Evolutionary conservation across 169 alveolate genomes (phyloP).

Genomic region (Plasmodium inui): DNA sequence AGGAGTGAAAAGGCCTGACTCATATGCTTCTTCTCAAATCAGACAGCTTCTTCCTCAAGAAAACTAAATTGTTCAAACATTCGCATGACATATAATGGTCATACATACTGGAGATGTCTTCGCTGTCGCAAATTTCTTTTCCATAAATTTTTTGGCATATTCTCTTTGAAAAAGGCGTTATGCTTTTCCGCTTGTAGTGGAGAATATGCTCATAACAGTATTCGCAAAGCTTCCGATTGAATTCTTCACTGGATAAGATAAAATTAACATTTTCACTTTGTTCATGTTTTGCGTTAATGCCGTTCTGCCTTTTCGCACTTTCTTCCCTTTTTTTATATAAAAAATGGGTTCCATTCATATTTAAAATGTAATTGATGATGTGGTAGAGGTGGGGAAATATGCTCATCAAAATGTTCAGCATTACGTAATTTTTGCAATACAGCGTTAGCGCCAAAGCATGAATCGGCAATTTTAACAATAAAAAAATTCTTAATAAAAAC

Average conservation of each 20-base stretch:
- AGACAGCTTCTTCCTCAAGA: conserved; percentile 30
- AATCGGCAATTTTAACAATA: conserved; percentile 61
- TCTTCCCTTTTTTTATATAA: conserved; percentile 16
- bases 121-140: conserved; percentile 5
- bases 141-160: conserved; percentile 30
- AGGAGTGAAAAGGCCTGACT: conserved; percentile 3
- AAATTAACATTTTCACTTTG: background rate
- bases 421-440: conserved; percentile 72
- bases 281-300: background rate
- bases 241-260: conserved; percentile 20
- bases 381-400: conserved; percentile 63
- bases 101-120: conserved; percentile 16
- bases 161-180: conserved; percentile 23
- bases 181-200: conserved; percentile 33
- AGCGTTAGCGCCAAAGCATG: conserved; percentile 67
- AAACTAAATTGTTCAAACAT: conserved; percentile 43
- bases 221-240: conserved; percentile 59
- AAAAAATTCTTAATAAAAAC: conserved; percentile 70
- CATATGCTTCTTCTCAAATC: conserved; percentile 37
- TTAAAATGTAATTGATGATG: conserved; percentile 58
- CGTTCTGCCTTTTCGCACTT: background rate
- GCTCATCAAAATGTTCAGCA: conserved; percentile 48
- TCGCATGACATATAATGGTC: conserved; percentile 71
- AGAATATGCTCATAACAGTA: conserved; percentile 55
- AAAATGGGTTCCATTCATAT: conserved; percentile 69